Evolutionary conservation across 2,329 filamentous ascomycete genomes (phyloP).

Genomic region (Teratosphaeriaceae sp.): DNA sequence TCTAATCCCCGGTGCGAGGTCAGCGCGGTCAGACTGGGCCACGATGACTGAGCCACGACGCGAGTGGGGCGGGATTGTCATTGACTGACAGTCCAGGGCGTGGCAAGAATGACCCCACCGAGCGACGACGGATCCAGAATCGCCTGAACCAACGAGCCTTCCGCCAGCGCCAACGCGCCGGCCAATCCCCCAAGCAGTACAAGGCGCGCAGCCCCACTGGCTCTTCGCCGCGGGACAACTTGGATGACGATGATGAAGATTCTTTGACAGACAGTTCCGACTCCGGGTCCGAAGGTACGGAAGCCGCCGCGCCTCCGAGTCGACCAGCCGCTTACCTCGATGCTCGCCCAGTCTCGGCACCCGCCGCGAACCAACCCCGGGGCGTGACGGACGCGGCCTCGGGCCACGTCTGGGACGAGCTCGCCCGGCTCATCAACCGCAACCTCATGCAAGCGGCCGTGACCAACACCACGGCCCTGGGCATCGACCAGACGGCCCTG

Average conservation of each 20-base stretch:
- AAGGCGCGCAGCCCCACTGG: slow-evolving; percentile 12
- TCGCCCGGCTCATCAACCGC: slow-evolving; percentile 25
- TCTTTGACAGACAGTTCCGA: slow-evolving; percentile 1
- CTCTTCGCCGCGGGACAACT: slow-evolving; percentile 1
- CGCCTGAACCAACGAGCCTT: slow-evolving; percentile 27
- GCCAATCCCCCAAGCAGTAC: slow-evolving; percentile 19
- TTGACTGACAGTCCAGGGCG: slow-evolving; percentile 1
- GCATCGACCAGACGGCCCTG: slow-evolving; percentile 15
- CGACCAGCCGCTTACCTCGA: background rate
- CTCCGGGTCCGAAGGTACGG: background rate
- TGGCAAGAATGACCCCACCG: slow-evolving; percentile 25
- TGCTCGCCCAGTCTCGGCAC: slow-evolving; percentile 3
- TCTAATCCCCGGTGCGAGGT: background rate
- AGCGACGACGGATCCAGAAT: slow-evolving; percentile 27
- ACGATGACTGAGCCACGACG: no score
- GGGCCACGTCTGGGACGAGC: slow-evolving; percentile 21
- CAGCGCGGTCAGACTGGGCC: no score
- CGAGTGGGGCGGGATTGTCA: no score
- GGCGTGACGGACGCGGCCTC: slow-evolving; percentile 6
- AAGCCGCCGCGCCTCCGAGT: background rate
- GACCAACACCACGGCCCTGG: slow-evolving; percentile 20
- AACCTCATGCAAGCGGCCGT: slow-evolving; percentile 22
- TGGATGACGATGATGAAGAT: slow-evolving; percentile 8
- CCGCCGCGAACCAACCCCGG: slow-evolving; percentile 3
- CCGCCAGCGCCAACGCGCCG: slow-evolving; percentile 24